Base-by-base conservation (phyloP, 2,329 filamentous ascomycete species). In the Trichophyton schoenleinii region DNA sequence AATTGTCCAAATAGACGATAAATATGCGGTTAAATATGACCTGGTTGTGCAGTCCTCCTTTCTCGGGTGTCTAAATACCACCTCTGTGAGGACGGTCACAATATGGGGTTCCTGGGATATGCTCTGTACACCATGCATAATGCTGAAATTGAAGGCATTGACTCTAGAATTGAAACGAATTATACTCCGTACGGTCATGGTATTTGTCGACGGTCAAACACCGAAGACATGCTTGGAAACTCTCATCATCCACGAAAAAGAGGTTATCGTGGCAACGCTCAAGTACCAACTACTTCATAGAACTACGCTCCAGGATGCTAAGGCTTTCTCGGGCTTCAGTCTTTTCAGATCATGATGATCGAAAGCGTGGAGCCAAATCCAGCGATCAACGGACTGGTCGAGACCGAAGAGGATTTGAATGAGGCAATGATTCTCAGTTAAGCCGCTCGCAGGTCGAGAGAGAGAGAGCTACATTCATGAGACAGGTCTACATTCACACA, bases 11-110 rank as follows among this genome's bases (percentile, higher is more conserved):
- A 62, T 71, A 38, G 64, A 63, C 18, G 18, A 64, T 28, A 36
- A 67, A 44, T 69, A 66, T 59, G 64, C 67, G 5, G 67, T 68
- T 9, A 70, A 69, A 64, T 70, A 66, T 64, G 72, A 66, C 41
- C 44, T 15, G 55, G 61, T 7, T 38, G 22, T 15, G 3, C 63
- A 63, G 31, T 59, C 72, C 48, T 59, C 67, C 34, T 64, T 70
- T 5, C 60, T 68, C 11, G 70, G 73, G 66, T 70, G 69, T 31
- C 64, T 69, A 57, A 72, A 70, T 59, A 72, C 73, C 70, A 62
- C 71, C 1, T 72, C 71, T 62, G 67, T 70, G 25, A 59, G 62
- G 34, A 60, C 65, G 48, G 57, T 62, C 13, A 70, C 20, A 65
- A 55, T 52, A 59, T 73, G 62, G 58, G 20, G 66, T 73, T n/a